Percentiles rank a stretch among this genome's conserved stretches.
Conservation (phyloP, 768 basidiomycete species). For the Lactarius hatsudake region DNA sequence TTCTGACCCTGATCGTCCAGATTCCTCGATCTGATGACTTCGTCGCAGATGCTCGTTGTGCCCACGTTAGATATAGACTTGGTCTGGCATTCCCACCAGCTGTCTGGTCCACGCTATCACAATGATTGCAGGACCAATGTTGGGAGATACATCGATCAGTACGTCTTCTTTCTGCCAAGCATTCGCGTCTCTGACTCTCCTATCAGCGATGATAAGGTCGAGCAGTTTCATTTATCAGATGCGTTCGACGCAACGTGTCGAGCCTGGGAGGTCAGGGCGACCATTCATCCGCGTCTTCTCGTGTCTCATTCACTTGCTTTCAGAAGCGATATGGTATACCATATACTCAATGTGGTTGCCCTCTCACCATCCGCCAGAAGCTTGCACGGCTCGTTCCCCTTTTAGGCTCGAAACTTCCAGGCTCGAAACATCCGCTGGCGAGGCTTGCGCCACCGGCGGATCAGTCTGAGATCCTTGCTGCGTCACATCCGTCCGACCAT, state of each 20-base stretch:
- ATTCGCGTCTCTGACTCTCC: background rate
- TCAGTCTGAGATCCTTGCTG: slow-evolving; percentile 40
- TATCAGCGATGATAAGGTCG: slow-evolving; percentile 49
- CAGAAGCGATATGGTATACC: slow-evolving; percentile 48
- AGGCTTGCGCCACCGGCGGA: slow-evolving; percentile 36
- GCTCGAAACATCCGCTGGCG: slow-evolving; percentile 22
- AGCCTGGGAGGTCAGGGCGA: slow-evolving; percentile 42
- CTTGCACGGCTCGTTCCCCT: slow-evolving; percentile 36
- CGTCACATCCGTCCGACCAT: slow-evolving; percentile 58
- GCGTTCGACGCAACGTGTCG: slow-evolving; percentile 51
- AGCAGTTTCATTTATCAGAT: slow-evolving; percentile 43
- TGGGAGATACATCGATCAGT: slow-evolving; percentile 56
- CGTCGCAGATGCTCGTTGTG: slow-evolving; percentile 46
- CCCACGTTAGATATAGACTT: slow-evolving; percentile 75
- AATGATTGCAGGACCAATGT: slow-evolving; percentile 43
- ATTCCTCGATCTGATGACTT: slow-evolving; percentile 56
- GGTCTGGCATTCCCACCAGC: slow-evolving; percentile 73
- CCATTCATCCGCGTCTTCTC: background rate
- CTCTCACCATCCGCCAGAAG: slow-evolving; percentile 43
- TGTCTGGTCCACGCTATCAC: slow-evolving; percentile 47
- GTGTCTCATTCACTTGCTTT: background rate
- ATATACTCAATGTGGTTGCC: slow-evolving; percentile 62
- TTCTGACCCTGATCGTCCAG: slow-evolving; percentile 28
- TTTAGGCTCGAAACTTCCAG: slow-evolving; percentile 12
- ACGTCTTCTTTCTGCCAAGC: background rate